Conservation (phyloP, 1,284 basidiomycete species). For the Cutaneotrichosporon sp. region DNA sequence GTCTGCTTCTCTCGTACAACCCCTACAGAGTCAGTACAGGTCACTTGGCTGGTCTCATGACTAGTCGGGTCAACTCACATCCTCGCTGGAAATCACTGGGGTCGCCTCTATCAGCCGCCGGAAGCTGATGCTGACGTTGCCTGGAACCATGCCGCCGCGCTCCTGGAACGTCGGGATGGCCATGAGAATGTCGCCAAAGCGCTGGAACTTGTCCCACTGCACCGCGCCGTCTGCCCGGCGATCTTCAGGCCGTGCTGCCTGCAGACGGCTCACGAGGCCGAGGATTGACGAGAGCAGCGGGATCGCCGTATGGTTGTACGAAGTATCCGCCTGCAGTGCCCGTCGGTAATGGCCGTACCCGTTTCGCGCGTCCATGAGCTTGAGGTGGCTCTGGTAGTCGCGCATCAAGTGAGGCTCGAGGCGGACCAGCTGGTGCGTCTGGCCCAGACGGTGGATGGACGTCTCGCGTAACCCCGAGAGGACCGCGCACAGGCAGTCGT, state of each 20-base stretch:
- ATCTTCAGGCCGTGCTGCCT: constrained; percentile 41
- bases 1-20: constrained; percentile 36
- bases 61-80: constrained; percentile 38
- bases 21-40: constrained; percentile 28
- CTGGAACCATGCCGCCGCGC: constrained; percentile 32
- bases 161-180: constrained; percentile 45
- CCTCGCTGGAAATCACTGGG: constrained; percentile 41
- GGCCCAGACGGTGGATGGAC: constrained; percentile 45
- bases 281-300: constrained; percentile 46
- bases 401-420: constrained; percentile 29
- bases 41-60: background rate
- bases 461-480: constrained; percentile 50
- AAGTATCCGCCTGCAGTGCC: constrained; percentile 43
- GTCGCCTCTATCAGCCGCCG: constrained; percentile 40
- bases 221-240: constrained; percentile 34
- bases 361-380: constrained; percentile 48
- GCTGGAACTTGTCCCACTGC: constrained; percentile 48
- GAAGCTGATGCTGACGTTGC: constrained; percentile 29
- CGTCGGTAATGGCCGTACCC: constrained; percentile 46
- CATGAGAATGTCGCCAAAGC: constrained; percentile 42
- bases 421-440: constrained; percentile 42
- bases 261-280: constrained; percentile 38
- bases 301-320: constrained; percentile 43
- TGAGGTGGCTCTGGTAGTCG: constrained; percentile 44
- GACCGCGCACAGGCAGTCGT: constrained; percentile 50